Conservation (phyloP, 1,284 basidiomycete species). For the Boletus sp. region DNA sequence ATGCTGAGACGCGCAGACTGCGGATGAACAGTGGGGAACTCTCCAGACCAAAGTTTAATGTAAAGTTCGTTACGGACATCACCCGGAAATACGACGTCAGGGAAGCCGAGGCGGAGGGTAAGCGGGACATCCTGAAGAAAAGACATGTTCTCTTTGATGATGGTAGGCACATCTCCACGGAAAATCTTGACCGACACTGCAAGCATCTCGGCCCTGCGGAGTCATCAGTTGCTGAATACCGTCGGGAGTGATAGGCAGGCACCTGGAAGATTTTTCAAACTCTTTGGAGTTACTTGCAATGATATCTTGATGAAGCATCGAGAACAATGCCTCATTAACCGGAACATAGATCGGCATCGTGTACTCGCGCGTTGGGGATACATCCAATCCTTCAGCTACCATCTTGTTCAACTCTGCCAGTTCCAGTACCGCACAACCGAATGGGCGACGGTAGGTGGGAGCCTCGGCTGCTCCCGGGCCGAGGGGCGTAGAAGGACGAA, state of each 20-base stretch:
- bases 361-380: constrained; percentile 66
- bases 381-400: constrained; percentile 56
- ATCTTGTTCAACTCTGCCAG: constrained; percentile 73
- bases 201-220: constrained; percentile 72
- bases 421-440: constrained; percentile 91
- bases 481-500: constrained; percentile 15
- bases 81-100: constrained; percentile 93
- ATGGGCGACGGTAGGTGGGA: constrained; percentile 75
- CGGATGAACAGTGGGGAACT: constrained; percentile 61
- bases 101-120: constrained; percentile 90
- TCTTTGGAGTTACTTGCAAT: constrained; percentile 77
- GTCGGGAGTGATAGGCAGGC: constrained; percentile 20
- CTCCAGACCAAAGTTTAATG: constrained; percentile 89
- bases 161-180: constrained; percentile 72
- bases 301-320: constrained; percentile 93
- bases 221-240: constrained; percentile 9
- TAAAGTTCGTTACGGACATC: constrained; percentile 93
- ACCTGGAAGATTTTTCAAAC: constrained; percentile 83
- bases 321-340: constrained; percentile 81
- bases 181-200: constrained; percentile 90
- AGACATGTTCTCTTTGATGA: constrained; percentile 83
- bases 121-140: constrained; percentile 80
- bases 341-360: constrained; percentile 89
- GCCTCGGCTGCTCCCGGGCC: constrained; percentile 33
- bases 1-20: constrained; percentile 55